A percentile compares a stretch with the other conserved stretches of the same genome.
Conservation (phyloP, 768 basidiomycete species). For the Pleurotus pulmonarius region DNA sequence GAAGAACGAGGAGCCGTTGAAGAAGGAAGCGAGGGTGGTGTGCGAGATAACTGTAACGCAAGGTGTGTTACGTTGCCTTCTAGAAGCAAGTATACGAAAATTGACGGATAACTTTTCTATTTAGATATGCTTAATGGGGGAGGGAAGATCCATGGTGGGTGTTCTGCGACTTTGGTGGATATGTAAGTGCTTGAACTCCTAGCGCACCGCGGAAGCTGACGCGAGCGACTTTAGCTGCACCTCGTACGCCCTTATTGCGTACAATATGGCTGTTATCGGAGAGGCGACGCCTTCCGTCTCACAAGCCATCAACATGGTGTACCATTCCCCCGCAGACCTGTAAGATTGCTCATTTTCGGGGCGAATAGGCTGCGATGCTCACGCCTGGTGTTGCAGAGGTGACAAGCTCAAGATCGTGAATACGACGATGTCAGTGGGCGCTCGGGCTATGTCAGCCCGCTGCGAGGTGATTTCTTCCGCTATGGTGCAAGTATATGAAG, state of each 20-base stretch:
- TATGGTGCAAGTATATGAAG: too few relatives aligned
- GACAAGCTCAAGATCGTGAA: slow-evolving; percentile 49
- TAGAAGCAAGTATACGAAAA: slow-evolving; percentile 4
- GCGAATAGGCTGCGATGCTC: neutral
- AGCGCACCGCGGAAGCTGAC: too few relatives aligned
- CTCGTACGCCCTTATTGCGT: slow-evolving; percentile 2
- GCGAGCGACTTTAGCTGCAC: neutral
- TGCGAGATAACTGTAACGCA: slow-evolving; percentile 21
- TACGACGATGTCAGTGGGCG: slow-evolving; percentile 47
- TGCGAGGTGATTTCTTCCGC: slow-evolving; percentile 51
- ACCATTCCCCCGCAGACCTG: slow-evolving; percentile 53
- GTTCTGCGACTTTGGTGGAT: slow-evolving; percentile 51
- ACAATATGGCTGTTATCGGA: slow-evolving; percentile 1
- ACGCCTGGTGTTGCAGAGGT: slow-evolving; percentile 26
- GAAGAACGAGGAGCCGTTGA: slow-evolving; percentile 24
- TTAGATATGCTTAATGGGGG: slow-evolving; percentile 36
- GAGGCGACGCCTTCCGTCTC: slow-evolving; percentile 31
- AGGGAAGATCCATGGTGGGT: slow-evolving; percentile 50
- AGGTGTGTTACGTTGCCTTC: slow-evolving; percentile 15
- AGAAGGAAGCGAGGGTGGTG: slow-evolving; percentile 23
- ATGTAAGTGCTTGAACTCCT: neutral
- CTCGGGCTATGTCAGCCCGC: slow-evolving; percentile 41
- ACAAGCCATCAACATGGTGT: slow-evolving; percentile 48
- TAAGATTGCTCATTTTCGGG: slow-evolving; percentile 18
- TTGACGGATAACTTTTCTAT: slow-evolving; percentile 13